phyloP scores from a whole-genome alignment of 192 early-diverging fungal species.

The Entomortierella lignicola region DNA sequence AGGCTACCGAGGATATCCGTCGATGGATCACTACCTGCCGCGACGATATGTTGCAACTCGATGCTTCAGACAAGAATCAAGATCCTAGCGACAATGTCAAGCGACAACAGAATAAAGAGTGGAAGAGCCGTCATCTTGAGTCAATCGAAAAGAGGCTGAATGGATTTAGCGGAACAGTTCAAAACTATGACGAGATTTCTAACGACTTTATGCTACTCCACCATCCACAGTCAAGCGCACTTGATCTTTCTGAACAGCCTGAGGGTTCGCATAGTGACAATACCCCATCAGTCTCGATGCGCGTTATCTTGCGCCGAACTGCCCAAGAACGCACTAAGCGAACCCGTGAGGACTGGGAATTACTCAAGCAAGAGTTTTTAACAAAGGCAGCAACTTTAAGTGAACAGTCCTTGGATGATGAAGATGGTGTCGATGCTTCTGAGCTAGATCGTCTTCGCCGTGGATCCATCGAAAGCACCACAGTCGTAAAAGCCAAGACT shows the following conservation, averaged over 20 bases:
- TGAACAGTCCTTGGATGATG: constrained; percentile 17
- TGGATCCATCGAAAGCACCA: constrained; percentile 4
- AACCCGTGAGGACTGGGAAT: constrained; percentile 50
- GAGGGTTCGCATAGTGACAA: background rate
- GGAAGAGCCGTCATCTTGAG: constrained; percentile 26
- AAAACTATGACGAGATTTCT: constrained; percentile 40
- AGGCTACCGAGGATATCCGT: constrained; percentile 54
- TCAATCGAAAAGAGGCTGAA: constrained; percentile 34
- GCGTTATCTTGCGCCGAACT: constrained; percentile 44
- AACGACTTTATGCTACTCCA: constrained; percentile 48
- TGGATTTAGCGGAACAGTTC: constrained; percentile 26
- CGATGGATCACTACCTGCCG: constrained; percentile 53
- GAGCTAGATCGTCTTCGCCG: constrained; percentile 5
- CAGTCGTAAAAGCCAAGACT: constrained; percentile 31
- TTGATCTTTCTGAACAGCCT: constrained; percentile 14
- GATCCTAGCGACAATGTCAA: constrained; percentile 10
- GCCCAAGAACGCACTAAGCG: constrained; percentile 45
- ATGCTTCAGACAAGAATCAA: background rate
- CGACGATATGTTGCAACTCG: constrained; percentile 30
- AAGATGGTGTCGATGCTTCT: background rate
- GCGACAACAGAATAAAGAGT: constrained; percentile 33
- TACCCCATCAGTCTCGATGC: constrained; percentile 25
- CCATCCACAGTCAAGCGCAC: constrained; percentile 29
- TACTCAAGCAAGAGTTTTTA: constrained; percentile 51
- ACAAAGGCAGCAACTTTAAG: constrained; percentile 22